Conservation (phyloP, 2,329 filamentous ascomycete genomes). For the Bisporella sp. region DNA sequence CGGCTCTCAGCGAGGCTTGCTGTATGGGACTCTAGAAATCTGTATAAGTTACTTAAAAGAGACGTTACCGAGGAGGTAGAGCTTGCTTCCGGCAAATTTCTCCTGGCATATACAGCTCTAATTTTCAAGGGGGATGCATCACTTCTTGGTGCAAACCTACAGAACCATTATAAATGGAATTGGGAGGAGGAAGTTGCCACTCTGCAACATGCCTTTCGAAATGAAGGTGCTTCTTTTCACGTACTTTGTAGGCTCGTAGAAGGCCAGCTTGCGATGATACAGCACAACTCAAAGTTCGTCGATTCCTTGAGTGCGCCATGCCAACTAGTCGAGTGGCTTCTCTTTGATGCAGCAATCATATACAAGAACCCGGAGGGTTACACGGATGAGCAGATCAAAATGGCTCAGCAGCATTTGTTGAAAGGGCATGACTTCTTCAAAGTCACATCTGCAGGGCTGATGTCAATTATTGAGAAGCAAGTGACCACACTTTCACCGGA, state of each 20-base stretch:
- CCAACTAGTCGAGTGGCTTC: constrained; percentile 16
- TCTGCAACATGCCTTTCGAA: constrained; percentile 22
- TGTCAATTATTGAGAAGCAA: constrained; percentile 46
- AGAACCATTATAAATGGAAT: constrained; percentile 34
- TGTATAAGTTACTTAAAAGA: constrained; percentile 7
- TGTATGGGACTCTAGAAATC: no score
- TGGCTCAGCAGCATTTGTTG: constrained; percentile 30
- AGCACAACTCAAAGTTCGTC: constrained; percentile 38
- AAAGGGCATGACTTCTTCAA: constrained; percentile 38
- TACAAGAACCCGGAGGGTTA: constrained; percentile 11
- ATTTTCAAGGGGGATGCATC: constrained; percentile 28
- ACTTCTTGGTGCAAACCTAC: constrained; percentile 26
- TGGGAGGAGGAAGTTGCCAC: constrained; percentile 23
- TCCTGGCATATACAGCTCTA: constrained; percentile 37
- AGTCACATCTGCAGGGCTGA: constrained; percentile 35
- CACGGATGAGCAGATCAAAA: constrained; percentile 17
- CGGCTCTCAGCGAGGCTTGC: constrained; percentile 43
- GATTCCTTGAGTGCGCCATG: constrained; percentile 23
- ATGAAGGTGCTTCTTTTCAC: constrained; percentile 35
- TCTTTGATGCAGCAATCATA: constrained; percentile 12
- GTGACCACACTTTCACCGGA: constrained; percentile 44
- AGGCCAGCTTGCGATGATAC: constrained; percentile 33
- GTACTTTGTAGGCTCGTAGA: constrained; percentile 37
- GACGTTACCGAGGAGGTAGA: constrained; percentile 29
- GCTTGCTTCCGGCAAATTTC: constrained; percentile 37